These are phyloP conservation scores for Penicillium sclerotigenum DNA, from an alignment of 2,329 filamentous ascomycete genomes.

Conservation along the genomic window DNA sequence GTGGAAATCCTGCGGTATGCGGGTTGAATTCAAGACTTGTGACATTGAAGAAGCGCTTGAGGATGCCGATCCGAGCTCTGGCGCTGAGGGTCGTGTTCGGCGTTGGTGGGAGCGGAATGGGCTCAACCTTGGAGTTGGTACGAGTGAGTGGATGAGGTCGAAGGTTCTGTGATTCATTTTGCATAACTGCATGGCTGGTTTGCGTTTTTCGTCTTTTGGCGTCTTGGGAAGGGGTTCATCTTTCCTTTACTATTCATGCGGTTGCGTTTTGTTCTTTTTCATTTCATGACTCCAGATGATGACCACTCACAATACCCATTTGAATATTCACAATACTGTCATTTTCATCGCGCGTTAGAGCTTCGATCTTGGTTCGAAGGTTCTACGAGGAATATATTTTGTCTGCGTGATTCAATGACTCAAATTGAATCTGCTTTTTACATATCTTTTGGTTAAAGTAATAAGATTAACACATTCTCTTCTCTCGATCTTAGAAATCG, in stretches of 20 bases:
- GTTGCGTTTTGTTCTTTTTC: slow-evolving; percentile 1
- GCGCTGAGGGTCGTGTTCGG: slow-evolving; percentile 68
- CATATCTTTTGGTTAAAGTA: neutral
- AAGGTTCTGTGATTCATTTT: slow-evolving; percentile 58
- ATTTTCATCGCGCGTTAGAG: slow-evolving; percentile 5
- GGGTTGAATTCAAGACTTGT: slow-evolving; percentile 89
- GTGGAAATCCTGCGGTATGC: slow-evolving; percentile 73
- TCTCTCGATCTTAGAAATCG: too few species aligned
- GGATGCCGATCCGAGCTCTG: slow-evolving; percentile 65
- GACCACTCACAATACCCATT: slow-evolving; percentile 25
- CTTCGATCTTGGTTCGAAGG: neutral
- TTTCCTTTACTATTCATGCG: slow-evolving; percentile 1
- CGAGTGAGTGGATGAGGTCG: slow-evolving; percentile 85
- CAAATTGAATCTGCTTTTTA: neutral
- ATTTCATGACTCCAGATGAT: slow-evolving; percentile 18
- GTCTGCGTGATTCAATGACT: neutral
- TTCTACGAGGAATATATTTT: slow-evolving; percentile 1
- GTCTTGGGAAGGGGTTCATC: neutral
- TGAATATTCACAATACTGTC: slow-evolving; percentile 14
- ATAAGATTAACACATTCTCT: too few species aligned
- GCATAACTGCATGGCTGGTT: slow-evolving; percentile 1
- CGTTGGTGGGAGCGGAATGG: slow-evolving; percentile 87
- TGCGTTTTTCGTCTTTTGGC: neutral
- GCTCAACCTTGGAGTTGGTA: slow-evolving; percentile 74
- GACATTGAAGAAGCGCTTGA: slow-evolving; percentile 94